These are phyloP conservation scores for Strigomonas oncopelti DNA, from an alignment of 208 protist species.

Conservation along the genomic window DNA sequence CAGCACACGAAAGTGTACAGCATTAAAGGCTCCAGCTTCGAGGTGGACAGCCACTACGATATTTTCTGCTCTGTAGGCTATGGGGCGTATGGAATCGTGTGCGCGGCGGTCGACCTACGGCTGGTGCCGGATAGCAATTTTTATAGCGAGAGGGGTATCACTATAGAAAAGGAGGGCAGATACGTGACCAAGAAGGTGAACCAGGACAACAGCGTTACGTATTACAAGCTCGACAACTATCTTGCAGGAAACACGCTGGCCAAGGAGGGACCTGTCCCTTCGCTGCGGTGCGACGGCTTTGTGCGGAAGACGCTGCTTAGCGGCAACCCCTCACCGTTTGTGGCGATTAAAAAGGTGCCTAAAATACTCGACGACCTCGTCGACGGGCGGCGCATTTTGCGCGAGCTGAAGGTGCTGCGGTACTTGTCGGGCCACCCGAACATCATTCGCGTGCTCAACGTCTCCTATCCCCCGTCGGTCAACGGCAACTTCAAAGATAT, in stretches of 20 bases:
- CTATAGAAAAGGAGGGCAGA: conserved; percentile 31
- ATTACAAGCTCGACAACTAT: conserved; percentile 8
- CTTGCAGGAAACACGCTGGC: conserved; percentile 20
- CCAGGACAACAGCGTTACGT: not conserved
- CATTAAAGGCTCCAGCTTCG: conserved; percentile 42
- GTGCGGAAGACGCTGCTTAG: conserved; percentile 17
- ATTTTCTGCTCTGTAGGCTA: conserved; percentile 51
- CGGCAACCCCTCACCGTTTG: conserved; percentile 37
- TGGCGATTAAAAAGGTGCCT: conserved; percentile 96
- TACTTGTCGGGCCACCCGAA: conserved; percentile 90
- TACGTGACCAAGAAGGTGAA: conserved; percentile 8
- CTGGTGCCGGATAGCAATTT: conserved; percentile 32
- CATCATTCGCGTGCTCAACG: conserved; percentile 87
- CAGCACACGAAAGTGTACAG: conserved; percentile 48
- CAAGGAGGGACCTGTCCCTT: conserved; percentile 19
- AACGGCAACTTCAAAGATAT: conserved; percentile 87
- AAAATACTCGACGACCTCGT: conserved; percentile 90
- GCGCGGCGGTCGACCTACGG: conserved; percentile 55
- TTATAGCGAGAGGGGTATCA: conserved; percentile 27
- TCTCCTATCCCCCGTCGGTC: conserved; percentile 67
- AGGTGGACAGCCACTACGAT: conserved; percentile 65
- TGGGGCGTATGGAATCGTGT: conserved; percentile 77
- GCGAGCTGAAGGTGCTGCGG: conserved; percentile 90
- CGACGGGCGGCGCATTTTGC: conserved; percentile 92
- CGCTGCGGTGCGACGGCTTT: conserved; percentile 33